These are phyloP conservation scores for Tuber aestivum DNA, from an alignment of 495 filamentous ascomycete genomes.

Conservation along the genomic window DNA sequence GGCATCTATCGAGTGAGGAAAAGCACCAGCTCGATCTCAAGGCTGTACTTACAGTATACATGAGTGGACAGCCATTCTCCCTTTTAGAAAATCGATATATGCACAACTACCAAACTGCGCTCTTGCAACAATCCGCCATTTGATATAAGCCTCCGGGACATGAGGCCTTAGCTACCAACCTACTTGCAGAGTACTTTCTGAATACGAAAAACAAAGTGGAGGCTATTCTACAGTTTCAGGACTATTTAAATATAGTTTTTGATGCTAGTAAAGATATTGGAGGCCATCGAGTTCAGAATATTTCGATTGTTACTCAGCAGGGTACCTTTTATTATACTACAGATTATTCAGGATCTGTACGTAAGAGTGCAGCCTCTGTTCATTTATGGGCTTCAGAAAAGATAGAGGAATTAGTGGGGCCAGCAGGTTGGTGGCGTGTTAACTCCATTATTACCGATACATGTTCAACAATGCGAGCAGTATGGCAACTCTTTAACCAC, in stretches of 20 bases:
- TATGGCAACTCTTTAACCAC: not conserved
- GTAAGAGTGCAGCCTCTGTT: not conserved
- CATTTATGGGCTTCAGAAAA: not conserved
- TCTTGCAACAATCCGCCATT: not conserved
- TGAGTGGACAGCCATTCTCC: not conserved
- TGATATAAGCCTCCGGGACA: not conserved
- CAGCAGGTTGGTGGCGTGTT: not conserved
- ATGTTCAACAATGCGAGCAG: constrained; percentile 3
- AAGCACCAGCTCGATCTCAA: not conserved
- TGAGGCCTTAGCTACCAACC: not conserved
- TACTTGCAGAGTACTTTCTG: not conserved
- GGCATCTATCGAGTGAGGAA: not conserved
- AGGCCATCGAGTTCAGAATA: not conserved
- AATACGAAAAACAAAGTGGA: not conserved
- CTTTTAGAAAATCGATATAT: not conserved
- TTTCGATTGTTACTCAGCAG: not conserved
- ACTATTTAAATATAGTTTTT: constrained; percentile 13
- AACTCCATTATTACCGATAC: constrained; percentile 7
- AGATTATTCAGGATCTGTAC: not conserved
- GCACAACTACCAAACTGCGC: not conserved
- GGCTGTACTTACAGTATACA: not conserved
- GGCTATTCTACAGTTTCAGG: not conserved
- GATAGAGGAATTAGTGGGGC: not conserved
- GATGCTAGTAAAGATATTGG: constrained; percentile 1
- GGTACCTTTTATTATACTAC: constrained; percentile 8